Evolutionary conservation across 2,329 filamentous ascomycete species (phyloP), one percentile per base, ranked within the genome.

Genomic region (Podosphaera fusca): DNA sequence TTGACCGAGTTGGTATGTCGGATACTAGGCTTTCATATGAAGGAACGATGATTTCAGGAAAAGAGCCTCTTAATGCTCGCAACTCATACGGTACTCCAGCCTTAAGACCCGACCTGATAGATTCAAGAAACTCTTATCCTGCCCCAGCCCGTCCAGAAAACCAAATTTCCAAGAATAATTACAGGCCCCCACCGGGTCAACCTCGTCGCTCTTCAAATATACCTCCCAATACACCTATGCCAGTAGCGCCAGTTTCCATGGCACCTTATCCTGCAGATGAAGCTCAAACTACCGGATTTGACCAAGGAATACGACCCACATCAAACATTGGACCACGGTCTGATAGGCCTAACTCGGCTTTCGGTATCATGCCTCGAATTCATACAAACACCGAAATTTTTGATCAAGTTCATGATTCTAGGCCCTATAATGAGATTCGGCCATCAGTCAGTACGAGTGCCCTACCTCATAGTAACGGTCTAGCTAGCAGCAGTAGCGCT

Each of bases 201-300:
- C 59, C 59, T 30, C 56, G 59, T 36, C 57, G 58, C 36, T 40
- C 58, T 31, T 34, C 29, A 40, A 46, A 59, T 29, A 21, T 21
- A 7, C 45, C 45, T 21, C 33, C 50, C 21, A 60, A 58, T 9
- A 58, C 53, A 42, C 31, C 53, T 12, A 56, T 59, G 29, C 57
- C 61, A 55, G 56, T 55, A 31, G 57, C 64, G 35, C 62, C 64
- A 30, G 59, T 60, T 3, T 66, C 64, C 33, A 73, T 76, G 30
- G 80, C 80, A 1, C 84, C 84, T 1, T 88, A 88, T 63, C 84
- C 84, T 0, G 75, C 81, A 55, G 82, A 85, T 61, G 81, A 85
- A 61, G 29, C 40, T 12, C n/a, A 56, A 47, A 47, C 36, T 8
- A 21, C 38, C 34, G 45, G n/a, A 38, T 54, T 42, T 33, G 55